Conservation (phyloP, 73 alveolate genomes). For the Paramecium sonneborni region DNA sequence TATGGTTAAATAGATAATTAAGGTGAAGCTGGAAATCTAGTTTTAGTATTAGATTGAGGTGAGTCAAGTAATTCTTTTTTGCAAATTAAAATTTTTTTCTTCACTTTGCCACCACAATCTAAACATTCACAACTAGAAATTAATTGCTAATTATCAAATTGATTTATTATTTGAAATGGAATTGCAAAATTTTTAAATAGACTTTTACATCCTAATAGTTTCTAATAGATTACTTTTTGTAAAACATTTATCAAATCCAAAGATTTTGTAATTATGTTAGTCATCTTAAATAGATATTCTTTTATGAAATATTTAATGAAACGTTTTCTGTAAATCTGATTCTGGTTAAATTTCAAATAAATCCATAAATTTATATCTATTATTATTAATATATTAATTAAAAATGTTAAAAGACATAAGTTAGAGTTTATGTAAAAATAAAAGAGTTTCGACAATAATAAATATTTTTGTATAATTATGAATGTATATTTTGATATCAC, state of each 20-base stretch:
- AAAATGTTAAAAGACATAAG: too few relatives aligned
- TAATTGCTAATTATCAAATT: background rate
- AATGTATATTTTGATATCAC: background rate
- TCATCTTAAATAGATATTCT: background rate
- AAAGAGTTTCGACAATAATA: too few relatives aligned
- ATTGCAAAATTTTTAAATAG: background rate
- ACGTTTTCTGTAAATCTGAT: background rate
- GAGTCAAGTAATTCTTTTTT: background rate
- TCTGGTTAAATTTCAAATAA: background rate
- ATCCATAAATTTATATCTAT: background rate
- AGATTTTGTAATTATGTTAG: background rate
- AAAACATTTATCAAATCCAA: background rate
- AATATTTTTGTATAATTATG: background rate
- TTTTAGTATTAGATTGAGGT: background rate
- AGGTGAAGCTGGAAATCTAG: background rate
- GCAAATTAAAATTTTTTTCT: background rate
- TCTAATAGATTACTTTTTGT: background rate
- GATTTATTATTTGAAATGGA: background rate
- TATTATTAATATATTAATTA: too few relatives aligned
- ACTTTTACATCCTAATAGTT: conserved; percentile 6
- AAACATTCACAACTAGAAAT: conserved; percentile 1
- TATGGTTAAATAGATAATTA: background rate
- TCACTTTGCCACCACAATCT: background rate
- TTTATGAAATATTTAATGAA: background rate
- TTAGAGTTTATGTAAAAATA: too few relatives aligned